Conservation (phyloP, 148 eudicot species). For the Chenopodium formosanum region DNA sequence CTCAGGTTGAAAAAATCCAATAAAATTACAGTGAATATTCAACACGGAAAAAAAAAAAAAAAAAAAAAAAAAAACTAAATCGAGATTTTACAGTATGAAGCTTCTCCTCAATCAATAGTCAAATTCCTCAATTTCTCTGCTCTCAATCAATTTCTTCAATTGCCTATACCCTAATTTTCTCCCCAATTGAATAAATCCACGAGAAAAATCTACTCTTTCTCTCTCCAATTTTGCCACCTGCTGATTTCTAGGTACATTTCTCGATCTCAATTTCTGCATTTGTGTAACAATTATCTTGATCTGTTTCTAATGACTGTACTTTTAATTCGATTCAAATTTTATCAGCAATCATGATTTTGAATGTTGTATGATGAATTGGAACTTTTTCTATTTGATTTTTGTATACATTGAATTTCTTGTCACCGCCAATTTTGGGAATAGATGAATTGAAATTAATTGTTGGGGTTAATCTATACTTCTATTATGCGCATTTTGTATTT, state of each 20-base stretch:
- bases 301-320: not conserved
- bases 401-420: not conserved
- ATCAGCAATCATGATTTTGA: not conserved
- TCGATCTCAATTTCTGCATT: conserved; percentile 28
- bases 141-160: not conserved
- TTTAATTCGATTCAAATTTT: not conserved
- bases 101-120: conserved; percentile 13
- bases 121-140: not conserved
- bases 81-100: conserved; percentile 3
- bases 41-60: not conserved
- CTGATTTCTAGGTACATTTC: conserved; percentile 22
- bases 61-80: not conserved
- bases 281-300: not conserved
- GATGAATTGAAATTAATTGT: no score
- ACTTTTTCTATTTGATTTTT: not conserved
- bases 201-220: conserved; percentile 3
- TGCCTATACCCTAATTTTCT: conserved; percentile 1
- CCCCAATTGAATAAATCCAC: not conserved
- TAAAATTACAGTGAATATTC: not conserved
- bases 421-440: not conserved
- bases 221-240: conserved; percentile 1
- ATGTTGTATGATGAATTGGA: conserved; percentile 5
- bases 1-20: not conserved
- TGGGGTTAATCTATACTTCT: no score
- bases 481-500: no score